Evolutionary conservation across 164 flowering plant species (phyloP), one percentile per base, ranked within the genome.

Genomic region (Stephania cephalantha): DNA sequence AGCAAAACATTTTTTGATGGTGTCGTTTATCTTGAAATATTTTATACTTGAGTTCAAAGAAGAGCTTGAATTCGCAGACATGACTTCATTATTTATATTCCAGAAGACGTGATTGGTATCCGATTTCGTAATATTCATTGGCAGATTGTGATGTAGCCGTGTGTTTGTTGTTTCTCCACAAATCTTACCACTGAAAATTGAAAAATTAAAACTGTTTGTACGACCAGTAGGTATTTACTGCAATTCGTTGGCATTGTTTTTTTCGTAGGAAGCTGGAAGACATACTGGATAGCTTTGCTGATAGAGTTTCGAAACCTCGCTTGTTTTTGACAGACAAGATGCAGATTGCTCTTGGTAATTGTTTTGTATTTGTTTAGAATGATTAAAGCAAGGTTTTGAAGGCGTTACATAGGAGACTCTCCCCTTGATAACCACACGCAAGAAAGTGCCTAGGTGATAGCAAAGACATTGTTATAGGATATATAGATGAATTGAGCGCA

Each of bases 341-440:
- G 99, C 93, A 84, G 80, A 93, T 95, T 79, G 93, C 99, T 66
- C 89, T 95, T 46, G 99, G 99, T 95, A 86, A 83, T 81, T 58
- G 78, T 73, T 65, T 13, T 35, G 13, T 42, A 45, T n/a, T 48
- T 58, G 25, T 22, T 42, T 50, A 29, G 12, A 20, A 17, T 22
- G 15, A 11, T 9, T 50, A 15, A 50, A 50, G 55, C 55, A 50
- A 50, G 11, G 55, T 50, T 50, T 50, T 50, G 15, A 50, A 50
- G 55, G 55, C 55, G 1, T 15, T 15, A 50, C 55, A 11, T 50
- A 10, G 55, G 15, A 2, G 55, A 50, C 15, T 50, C 12, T 50
- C 55, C 55, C 55, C 55, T 50, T 35, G 42, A 2, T 35, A 35
- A 35, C 42, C 55, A 11, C 9, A 9, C 4, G 12, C 15, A 50